Percentiles rank a stretch among this genome's conserved stretches.
Conservation (phyloP, 139 green algal species). For the Dunaliella primolecta region DNA sequence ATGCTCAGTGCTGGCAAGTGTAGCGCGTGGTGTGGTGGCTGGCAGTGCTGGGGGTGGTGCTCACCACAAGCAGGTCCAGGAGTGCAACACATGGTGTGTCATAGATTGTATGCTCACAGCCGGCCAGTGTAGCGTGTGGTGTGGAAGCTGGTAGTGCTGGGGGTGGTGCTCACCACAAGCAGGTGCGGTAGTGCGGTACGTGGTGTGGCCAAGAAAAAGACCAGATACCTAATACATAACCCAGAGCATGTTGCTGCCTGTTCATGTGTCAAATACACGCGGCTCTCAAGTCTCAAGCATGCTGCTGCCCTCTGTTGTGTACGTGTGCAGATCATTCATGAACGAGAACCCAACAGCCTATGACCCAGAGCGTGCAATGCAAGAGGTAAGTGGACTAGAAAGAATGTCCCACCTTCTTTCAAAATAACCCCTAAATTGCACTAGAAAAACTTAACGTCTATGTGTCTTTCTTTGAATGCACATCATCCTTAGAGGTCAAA, state of each 20-base stretch:
- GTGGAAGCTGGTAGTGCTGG: constrained; percentile 77
- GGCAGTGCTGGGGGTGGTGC: constrained; percentile 67
- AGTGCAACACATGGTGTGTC: background rate
- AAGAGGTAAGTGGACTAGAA: constrained; percentile 50
- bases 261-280: no score
- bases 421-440: no score
- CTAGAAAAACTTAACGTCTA: no score
- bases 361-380: constrained; percentile 82
- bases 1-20: no score
- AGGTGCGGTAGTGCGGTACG: constrained; percentile 20
- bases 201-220: background rate
- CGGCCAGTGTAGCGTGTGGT: constrained; percentile 63
- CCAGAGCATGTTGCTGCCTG: no score
- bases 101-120: background rate
- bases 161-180: constrained; percentile 66
- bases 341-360: constrained; percentile 57
- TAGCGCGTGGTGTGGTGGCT: constrained; percentile 83
- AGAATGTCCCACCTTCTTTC: no score
- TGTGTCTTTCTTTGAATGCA: no score
- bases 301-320: no score
- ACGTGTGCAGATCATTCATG: constrained; percentile 55
- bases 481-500: no score
- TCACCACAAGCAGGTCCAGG: constrained; percentile 48
- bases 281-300: no score
- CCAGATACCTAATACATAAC: background rate